Percentiles rank a stretch among this genome's conserved stretches.
phyloP scores from a whole-genome alignment of 2,329 filamentous ascomycete genomes.

The Calonectria pseudoreteaudii region DNA sequence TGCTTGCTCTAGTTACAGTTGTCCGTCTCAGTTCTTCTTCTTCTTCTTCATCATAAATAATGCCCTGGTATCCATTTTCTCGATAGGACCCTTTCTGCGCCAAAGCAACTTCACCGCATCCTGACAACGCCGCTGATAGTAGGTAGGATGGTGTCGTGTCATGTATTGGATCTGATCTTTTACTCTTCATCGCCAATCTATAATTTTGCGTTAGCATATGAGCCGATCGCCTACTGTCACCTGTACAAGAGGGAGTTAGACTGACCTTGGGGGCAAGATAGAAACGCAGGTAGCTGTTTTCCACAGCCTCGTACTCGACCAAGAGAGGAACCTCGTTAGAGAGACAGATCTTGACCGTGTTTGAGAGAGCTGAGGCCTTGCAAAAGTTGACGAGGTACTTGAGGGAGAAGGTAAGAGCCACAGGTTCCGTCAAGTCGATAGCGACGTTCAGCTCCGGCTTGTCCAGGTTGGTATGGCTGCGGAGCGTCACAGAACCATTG shows the following conservation, averaged over 20 bases:
- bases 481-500: conserved; percentile 91
- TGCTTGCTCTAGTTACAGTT: conserved; percentile 22
- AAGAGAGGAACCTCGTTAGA: conserved; percentile 96
- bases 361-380: conserved; percentile 90
- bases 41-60: conserved; percentile 19
- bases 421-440: conserved; percentile 92
- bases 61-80: conserved; percentile 33
- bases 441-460: conserved; percentile 88
- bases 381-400: conserved; percentile 99
- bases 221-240: too few relatives aligned
- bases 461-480: conserved; percentile 88
- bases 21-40: conserved; percentile 14
- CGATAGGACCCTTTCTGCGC: conserved; percentile 25
- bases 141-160: conserved; percentile 30
- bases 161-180: conserved; percentile 19
- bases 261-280: conserved; percentile 97
- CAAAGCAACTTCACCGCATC: conserved; percentile 30
- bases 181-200: conserved; percentile 57
- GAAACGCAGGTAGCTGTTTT: conserved; percentile 92
- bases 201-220: conserved; percentile 17
- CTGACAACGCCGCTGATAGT: conserved; percentile 33
- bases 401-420: conserved; percentile 95
- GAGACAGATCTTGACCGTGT: conserved; percentile 88
- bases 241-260: conserved; percentile 9
- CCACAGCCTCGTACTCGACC: conserved; percentile 87